Conservation (phyloP, 768 basidiomycete species). For the Collybia nuda region DNA sequence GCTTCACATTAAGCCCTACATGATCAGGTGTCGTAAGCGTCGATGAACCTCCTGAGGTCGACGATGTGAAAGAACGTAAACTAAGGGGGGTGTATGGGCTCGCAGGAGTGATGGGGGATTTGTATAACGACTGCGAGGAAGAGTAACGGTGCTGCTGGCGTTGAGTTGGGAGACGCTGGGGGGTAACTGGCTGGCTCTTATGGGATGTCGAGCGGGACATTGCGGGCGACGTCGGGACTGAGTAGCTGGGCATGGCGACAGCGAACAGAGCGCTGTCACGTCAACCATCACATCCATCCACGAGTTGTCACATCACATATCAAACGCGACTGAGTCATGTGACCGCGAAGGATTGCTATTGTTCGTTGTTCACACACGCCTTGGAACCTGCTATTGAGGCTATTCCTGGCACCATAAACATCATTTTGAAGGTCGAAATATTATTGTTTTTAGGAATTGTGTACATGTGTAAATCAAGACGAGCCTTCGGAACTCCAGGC, state of each 20-base stretch:
- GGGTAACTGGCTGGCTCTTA: conserved; percentile 56
- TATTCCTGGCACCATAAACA: no score
- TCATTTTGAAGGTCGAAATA: no score
- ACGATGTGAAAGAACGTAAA: conserved; percentile 58
- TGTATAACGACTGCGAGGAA: conserved; percentile 40
- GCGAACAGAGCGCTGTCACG: conserved; percentile 6
- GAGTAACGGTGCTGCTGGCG: conserved; percentile 46
- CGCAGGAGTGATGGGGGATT: conserved; percentile 62
- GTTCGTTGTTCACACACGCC: neutral
- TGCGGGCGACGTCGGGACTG: conserved; percentile 47
- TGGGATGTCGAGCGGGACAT: conserved; percentile 33
- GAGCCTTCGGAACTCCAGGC: no score
- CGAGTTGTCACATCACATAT: conserved; percentile 17
- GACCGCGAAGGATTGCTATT: conserved; percentile 2
- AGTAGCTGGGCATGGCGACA: conserved; percentile 26
- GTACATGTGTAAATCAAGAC: no score
- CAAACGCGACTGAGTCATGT: conserved; percentile 15
- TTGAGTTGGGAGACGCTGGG: conserved; percentile 52
- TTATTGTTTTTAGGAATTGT: no score
- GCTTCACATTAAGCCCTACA: conserved; percentile 35
- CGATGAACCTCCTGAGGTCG: conserved; percentile 52
- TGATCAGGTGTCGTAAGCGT: conserved; percentile 63
- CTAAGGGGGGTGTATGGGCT: conserved; percentile 74
- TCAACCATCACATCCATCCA: conserved; percentile 12
- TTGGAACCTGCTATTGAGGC: no score